Evolutionary conservation across 257 asterid species (phyloP), one percentile per base, ranked within the genome.

Genomic region (Paraleonurus japonicus): DNA sequence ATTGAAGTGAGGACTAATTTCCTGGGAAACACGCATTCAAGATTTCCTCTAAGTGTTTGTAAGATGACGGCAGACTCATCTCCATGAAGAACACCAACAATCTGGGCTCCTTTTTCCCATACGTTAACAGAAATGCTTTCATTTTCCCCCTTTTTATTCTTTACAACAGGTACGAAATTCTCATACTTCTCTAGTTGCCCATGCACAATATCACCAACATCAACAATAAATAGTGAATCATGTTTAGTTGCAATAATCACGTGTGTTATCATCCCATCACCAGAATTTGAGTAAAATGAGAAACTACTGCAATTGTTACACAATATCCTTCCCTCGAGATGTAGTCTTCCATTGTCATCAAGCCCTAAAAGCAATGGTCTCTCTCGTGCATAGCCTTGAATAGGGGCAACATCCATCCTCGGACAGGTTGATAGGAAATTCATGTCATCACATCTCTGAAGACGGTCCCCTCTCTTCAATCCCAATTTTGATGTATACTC

Each of bases 1-100:
- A 92, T 88, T 43, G 99, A 92, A 69, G 88, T 75, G 32, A 95
- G 90, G 47, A 93, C 95, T 80, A 95, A 75, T 78, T 88, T 95
- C 76, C 98, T 83, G n/a, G 99, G 98, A 69, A 84, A 95, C 79
- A 92, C 80, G 63, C 98, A 89, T 79, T 95, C 99, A 78, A 95
- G 95, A 81, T 95, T 95, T 73, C 99, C 99, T 61, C 99, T 89
- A 76, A 81, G 64, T 54, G 99, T 84, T 76, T 92, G 99, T 50
- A 95, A 74, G 72, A 95, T 81, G 77, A 95, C 83, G 63, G 96
- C 97, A 80, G 99, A 95, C 75, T 89, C 99, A 57, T 95, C 98
- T 72, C 97, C 96, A 51, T 94, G 96, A 81, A 94, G 80, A 72
- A 88, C 96, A 55, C 98, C 93, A 23, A 81, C 79, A 71, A 94